Percentiles rank a stretch among this genome's conserved stretches.
Conservation (phyloP, 106 monocot genomes). For the Allium sativum region DNA sequence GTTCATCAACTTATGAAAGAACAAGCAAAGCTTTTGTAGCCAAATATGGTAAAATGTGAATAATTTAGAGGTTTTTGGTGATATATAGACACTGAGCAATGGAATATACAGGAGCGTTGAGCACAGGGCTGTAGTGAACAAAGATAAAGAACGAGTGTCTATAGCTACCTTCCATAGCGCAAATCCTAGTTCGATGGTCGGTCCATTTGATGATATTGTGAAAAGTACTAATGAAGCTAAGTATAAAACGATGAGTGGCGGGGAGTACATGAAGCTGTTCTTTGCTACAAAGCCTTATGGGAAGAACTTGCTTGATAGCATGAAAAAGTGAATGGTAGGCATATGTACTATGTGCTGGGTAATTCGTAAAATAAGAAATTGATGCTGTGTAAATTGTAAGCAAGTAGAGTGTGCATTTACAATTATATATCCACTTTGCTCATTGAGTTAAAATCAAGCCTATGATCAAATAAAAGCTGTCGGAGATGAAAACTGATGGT, state of each 20-base stretch:
- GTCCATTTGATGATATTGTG: conserved; percentile 24
- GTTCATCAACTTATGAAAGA: too few relatives aligned
- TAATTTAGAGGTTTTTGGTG: neutral
- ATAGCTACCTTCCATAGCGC: conserved; percentile 23
- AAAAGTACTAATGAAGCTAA: neutral
- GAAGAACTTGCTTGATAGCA: conserved; percentile 13
- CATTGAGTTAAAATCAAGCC: too few relatives aligned
- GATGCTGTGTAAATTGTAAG: too few relatives aligned
- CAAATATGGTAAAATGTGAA: neutral
- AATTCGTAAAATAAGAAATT: too few relatives aligned
- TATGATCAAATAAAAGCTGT: too few relatives aligned
- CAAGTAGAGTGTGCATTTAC: too few relatives aligned
- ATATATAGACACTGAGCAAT: conserved; percentile 38
- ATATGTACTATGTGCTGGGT: too few relatives aligned
- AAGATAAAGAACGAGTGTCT: conserved; percentile 21
- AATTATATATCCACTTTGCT: too few relatives aligned
- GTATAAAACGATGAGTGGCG: conserved; percentile 10
- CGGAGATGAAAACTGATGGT: too few relatives aligned
- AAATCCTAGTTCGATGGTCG: neutral
- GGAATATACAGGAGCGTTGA: conserved; percentile 48
- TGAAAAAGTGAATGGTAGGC: neutral
- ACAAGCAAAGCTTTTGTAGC: neutral
- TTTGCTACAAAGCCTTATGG: conserved; percentile 18
- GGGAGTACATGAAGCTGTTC: conserved; percentile 10
- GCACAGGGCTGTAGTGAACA: conserved; percentile 33